Evolutionary conservation across 2,329 filamentous ascomycete species (phyloP).

Genomic region (Thielaviopsis musarum): DNA sequence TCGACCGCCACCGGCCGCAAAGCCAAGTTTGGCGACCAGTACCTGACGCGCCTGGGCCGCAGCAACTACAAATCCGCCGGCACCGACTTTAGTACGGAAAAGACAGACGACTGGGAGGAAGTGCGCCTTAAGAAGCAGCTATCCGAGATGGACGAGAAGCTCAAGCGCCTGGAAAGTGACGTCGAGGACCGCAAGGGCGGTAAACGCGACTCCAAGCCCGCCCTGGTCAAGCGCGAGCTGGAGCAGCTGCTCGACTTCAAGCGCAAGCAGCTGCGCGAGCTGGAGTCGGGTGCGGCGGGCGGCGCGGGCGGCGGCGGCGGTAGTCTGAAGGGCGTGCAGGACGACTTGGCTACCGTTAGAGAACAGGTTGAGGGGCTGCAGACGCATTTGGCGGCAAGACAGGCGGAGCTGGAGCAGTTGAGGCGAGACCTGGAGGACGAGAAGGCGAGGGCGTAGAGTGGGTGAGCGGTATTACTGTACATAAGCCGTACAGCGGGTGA

Average conservation of each 20-base stretch:
- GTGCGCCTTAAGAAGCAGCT: slow-evolving; percentile 88
- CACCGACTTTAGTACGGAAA: slow-evolving; percentile 75
- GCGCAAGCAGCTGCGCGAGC: slow-evolving; percentile 55
- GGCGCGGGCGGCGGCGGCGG: slow-evolving; percentile 43
- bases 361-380: slow-evolving; percentile 91
- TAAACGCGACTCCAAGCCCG: slow-evolving; percentile 64
- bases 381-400: slow-evolving; percentile 58
- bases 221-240: slow-evolving; percentile 82
- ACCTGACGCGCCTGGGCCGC: slow-evolving; percentile 78
- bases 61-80: slow-evolving; percentile 65
- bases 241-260: slow-evolving; percentile 95
- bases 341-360: slow-evolving; percentile 77
- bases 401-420: slow-evolving; percentile 60
- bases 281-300: slow-evolving; percentile 56
- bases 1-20: slow-evolving; percentile 75
- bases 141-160: slow-evolving; percentile 72
- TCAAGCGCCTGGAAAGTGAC: slow-evolving; percentile 62
- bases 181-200: slow-evolving; percentile 46
- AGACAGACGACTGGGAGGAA: slow-evolving; percentile 94
- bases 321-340: slow-evolving; percentile 57
- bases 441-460: slow-evolving; percentile 37
- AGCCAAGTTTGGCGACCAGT: slow-evolving; percentile 93
- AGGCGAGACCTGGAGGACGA: slow-evolving; percentile 74
- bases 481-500: not conserved
- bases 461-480: not conserved